Evolutionary conservation across 2,329 filamentous ascomycete species (phyloP), one percentile per base, ranked within the genome.

Genomic region (Verticillium nonalfalfae): DNA sequence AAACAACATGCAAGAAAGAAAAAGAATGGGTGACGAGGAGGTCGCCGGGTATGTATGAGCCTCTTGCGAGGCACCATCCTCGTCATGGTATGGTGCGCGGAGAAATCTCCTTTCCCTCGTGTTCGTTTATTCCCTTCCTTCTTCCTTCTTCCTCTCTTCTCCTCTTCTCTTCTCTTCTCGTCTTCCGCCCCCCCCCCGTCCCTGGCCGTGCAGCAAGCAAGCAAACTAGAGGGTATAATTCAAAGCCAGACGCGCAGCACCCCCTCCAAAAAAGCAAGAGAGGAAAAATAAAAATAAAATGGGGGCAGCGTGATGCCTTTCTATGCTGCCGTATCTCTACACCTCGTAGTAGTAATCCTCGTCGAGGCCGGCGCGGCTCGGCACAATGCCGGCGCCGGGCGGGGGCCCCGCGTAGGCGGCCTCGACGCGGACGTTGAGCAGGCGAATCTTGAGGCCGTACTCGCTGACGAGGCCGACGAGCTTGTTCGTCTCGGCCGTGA

Each of bases 401-500:
- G 81, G 80, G 59, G 85, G 85, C 31, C 85, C 87, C 56, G 88
- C 84, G 72, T 96, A 85, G 6, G 81, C 81, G 58, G 85, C 90
- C 72, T 98, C 92, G 76, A 93, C 90, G 60, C 92, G 82, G 52
- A 99, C 90, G 74, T 98, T 99, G 68, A 99, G 79, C 71, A 99
- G 77, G 50, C 95, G 82, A 64, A 99, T 96, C 79, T 96, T 96
- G 65, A 98, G 79, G 4, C 95, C 93, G 72, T 97, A 98, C 67
- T 96, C 90, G 70, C 88, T 87, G 63, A 98, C 90, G 68, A 97
- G 79, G 60, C 88, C 87, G 60, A 97, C 89, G 64, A 98, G 79
- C 74, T 95, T 96, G 72, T 90, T 94, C 39, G 95, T 98, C 76
- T 98, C 94, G 2, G 93, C 86, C n/a, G 95, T 99, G 72, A 99